Percentiles rank a stretch among this genome's conserved stretches.
Evolutionary conservation across 768 basidiomycete species (phyloP).

Genomic region (Dioszegia aurantiaca): DNA sequence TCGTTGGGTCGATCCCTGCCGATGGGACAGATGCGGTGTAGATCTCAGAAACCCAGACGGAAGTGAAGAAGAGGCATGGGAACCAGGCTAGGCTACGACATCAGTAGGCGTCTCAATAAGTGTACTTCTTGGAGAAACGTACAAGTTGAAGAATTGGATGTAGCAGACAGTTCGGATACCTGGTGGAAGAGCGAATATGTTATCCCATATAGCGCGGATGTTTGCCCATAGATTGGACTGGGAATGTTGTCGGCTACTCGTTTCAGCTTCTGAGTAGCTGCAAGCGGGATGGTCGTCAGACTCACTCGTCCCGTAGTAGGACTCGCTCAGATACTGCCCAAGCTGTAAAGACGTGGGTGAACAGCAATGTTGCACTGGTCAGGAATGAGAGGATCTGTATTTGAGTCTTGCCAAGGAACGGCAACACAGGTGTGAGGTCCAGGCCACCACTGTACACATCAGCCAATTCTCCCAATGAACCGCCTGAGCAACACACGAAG

Average conservation of each 20-base stretch:
- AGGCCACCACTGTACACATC: conserved; percentile 65
- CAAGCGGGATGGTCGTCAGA: conserved; percentile 24
- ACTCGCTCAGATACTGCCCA: conserved; percentile 62
- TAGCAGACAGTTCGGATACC: conserved; percentile 70
- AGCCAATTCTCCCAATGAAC: too few species aligned
- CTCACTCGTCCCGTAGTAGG: conserved; percentile 57
- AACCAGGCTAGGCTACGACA: conserved; percentile 82
- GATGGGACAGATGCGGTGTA: conserved; percentile 59
- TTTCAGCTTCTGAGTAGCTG: background rate
- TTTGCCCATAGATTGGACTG: conserved; percentile 50
- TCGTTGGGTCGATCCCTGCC: conserved; percentile 55
- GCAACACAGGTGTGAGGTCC: conserved; percentile 66
- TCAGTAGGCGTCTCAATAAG: conserved; percentile 2
- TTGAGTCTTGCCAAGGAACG: conserved; percentile 74
- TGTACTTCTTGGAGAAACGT: background rate
- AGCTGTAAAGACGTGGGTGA: conserved; percentile 65
- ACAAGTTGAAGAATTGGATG: conserved; percentile 58
- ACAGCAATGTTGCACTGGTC: conserved; percentile 66
- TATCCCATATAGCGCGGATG: conserved; percentile 68
- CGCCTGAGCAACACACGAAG: too few species aligned
- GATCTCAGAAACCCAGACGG: conserved; percentile 81
- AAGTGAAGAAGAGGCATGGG: conserved; percentile 82
- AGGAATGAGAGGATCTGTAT: conserved; percentile 76
- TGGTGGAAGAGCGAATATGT: conserved; percentile 66
- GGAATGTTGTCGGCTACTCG: conserved; percentile 36